These are phyloP conservation scores for Cutaneotrichosporon spelunceum DNA, from an alignment of 1,284 basidiomycete species.

Conservation along the genomic window DNA sequence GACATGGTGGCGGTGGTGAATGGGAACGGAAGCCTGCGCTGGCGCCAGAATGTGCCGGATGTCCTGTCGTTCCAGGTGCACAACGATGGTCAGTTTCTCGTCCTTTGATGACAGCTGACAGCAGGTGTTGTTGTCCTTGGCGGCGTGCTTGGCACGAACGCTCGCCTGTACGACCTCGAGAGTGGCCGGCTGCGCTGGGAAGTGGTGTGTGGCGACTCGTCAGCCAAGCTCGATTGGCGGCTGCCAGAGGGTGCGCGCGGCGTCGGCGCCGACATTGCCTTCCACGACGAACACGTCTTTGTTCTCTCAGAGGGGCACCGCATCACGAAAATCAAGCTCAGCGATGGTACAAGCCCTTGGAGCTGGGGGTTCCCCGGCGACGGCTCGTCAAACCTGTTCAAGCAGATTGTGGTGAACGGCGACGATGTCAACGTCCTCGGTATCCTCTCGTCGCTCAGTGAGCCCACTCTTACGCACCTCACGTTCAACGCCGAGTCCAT, in stretches of 20 bases:
- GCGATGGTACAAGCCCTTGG: slow-evolving; percentile 39
- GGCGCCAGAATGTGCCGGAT: slow-evolving; percentile 74
- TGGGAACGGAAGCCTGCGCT: slow-evolving; percentile 68
- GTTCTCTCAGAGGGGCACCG: slow-evolving; percentile 40
- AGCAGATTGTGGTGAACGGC: slow-evolving; percentile 59
- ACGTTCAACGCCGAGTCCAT: slow-evolving; percentile 61
- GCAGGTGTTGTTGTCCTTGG: slow-evolving; percentile 70
- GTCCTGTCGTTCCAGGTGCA: slow-evolving; percentile 67
- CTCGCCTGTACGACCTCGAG: slow-evolving; percentile 66
- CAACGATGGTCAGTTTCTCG: slow-evolving; percentile 59
- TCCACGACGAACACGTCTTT: slow-evolving; percentile 36
- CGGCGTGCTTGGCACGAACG: slow-evolving; percentile 65
- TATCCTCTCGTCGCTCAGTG: slow-evolving; percentile 61
- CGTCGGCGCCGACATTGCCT: slow-evolving; percentile 55
- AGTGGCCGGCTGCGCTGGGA: slow-evolving; percentile 72
- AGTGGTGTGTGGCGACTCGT: slow-evolving; percentile 54
- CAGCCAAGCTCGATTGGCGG: not conserved
- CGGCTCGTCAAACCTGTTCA: slow-evolving; percentile 62
- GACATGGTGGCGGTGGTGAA: slow-evolving; percentile 78
- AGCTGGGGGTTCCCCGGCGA: slow-evolving; percentile 36
- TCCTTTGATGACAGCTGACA: not conserved
- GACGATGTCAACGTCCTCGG: slow-evolving; percentile 66
- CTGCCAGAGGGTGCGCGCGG: slow-evolving; percentile 31
- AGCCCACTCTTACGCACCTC: slow-evolving; percentile 68
- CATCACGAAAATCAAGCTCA: slow-evolving; percentile 33